These are phyloP conservation scores for Diophrys appendiculata DNA, from an alignment of 73 alveolate genomes.

Conservation along the genomic window DNA sequence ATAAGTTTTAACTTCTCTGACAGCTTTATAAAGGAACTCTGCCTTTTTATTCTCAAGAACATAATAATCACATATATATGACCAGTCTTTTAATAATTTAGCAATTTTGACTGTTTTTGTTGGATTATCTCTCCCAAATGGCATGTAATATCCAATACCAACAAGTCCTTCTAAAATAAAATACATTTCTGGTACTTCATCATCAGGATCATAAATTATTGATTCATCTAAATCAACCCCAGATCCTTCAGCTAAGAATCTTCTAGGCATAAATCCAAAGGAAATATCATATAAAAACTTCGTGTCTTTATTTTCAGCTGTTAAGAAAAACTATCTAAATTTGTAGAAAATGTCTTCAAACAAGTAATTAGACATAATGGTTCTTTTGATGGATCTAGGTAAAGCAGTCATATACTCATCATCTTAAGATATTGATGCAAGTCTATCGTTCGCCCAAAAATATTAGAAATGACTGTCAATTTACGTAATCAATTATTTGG, in stretches of 20 bases:
- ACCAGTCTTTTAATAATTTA: slow-evolving; percentile 32
- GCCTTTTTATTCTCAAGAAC: slow-evolving; percentile 50
- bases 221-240: slow-evolving; percentile 66
- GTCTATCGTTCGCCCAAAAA: slow-evolving; percentile 82
- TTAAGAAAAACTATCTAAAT: slow-evolving; percentile 53
- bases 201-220: slow-evolving; percentile 71
- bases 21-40: slow-evolving; percentile 55
- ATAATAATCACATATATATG: slow-evolving; percentile 51
- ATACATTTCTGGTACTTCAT: slow-evolving; percentile 88
- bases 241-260: slow-evolving; percentile 10
- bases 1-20: slow-evolving; percentile 50
- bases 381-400: slow-evolving; percentile 61
- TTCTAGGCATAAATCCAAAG: slow-evolving; percentile 69
- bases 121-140: slow-evolving; percentile 18
- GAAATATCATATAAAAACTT: slow-evolving; percentile 66
- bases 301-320: slow-evolving; percentile 53
- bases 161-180: slow-evolving; percentile 83
- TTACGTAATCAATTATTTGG: slow-evolving; percentile 58
- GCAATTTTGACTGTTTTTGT: slow-evolving; percentile 18
- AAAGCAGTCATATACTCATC: slow-evolving; percentile 56
- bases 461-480: slow-evolving; percentile 83
- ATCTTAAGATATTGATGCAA: slow-evolving; percentile 52
- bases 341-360: slow-evolving; percentile 57
- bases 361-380: slow-evolving; percentile 53
- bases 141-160: slow-evolving; percentile 60